These are phyloP conservation scores for Eragrostis curvula DNA, from an alignment of 176 grass and related monocot genomes.

Conservation along the genomic window DNA sequence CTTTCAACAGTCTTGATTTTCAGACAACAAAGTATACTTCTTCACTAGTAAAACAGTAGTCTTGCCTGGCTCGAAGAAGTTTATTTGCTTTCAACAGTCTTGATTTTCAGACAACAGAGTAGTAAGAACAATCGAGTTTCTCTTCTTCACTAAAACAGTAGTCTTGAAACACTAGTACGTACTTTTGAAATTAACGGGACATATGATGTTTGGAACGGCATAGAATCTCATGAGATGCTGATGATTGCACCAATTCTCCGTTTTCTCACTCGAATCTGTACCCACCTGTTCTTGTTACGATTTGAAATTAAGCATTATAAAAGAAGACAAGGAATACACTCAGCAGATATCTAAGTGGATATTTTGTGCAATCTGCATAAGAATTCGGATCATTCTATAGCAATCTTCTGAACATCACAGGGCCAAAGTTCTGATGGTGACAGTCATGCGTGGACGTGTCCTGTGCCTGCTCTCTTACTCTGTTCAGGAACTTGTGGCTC, in stretches of 20 bases:
- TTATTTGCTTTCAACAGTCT: neutral
- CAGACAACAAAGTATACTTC: neutral
- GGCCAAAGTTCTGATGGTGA: neutral
- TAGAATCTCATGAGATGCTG: neutral
- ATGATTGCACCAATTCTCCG: neutral
- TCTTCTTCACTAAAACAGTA: neutral
- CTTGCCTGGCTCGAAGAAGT: neutral
- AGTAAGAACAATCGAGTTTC: neutral
- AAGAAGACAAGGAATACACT: neutral
- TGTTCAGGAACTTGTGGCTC: constrained; percentile 29
- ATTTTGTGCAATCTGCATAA: neutral
- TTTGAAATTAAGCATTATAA: no score
- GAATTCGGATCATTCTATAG: neutral
- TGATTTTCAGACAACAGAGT: neutral
- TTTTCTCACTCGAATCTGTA: neutral
- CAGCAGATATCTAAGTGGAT: neutral
- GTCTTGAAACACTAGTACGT: neutral
- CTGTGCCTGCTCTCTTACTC: constrained; percentile 30
- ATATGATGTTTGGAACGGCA: neutral
- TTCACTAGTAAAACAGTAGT: no score
- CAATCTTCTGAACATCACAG: neutral
- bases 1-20: neutral
- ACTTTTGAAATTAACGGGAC: neutral
- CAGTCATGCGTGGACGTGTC: constrained; percentile 36
- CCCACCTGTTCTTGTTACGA: no score